Evolutionary conservation across 2,329 filamentous ascomycete genomes (phyloP).

Genomic region (Colletotrichum neosansevieriae): DNA sequence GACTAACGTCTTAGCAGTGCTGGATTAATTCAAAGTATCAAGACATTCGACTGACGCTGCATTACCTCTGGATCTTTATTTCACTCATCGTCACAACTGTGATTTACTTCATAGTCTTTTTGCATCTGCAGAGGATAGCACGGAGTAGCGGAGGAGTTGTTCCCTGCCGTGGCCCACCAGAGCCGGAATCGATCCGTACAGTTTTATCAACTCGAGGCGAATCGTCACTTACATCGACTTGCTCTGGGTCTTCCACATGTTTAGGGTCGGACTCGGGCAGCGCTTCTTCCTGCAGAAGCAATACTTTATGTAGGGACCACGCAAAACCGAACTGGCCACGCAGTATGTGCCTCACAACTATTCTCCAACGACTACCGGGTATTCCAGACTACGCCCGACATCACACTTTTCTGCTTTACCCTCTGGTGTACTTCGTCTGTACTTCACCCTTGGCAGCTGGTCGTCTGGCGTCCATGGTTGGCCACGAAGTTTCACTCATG

Average conservation of each 20-base stretch:
- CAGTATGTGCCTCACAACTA: neutral
- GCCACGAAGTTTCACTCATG: constrained; percentile 59
- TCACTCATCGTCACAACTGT: constrained; percentile 52
- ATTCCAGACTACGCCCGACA: constrained; percentile 51
- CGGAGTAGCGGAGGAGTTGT: constrained; percentile 22
- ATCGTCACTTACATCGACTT: neutral
- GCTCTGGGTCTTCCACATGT: neutral
- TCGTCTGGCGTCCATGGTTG: constrained; percentile 72
- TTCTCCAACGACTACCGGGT: constrained; percentile 13
- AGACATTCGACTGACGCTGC: constrained; percentile 67
- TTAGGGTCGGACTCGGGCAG: neutral
- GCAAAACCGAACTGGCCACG: neutral
- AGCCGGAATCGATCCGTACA: constrained; percentile 40
- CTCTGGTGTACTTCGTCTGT: constrained; percentile 76
- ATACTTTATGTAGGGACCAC: neutral
- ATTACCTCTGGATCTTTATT: constrained; percentile 74
- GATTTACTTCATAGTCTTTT: constrained; percentile 57
- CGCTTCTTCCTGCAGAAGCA: neutral
- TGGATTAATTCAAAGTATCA: constrained; percentile 71
- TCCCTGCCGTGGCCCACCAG: neutral
- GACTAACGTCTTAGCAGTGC: constrained; percentile 57
- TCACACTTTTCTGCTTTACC: constrained; percentile 74
- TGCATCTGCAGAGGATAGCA: constrained; percentile 50
- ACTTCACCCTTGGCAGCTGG: constrained; percentile 75
- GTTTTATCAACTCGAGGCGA: constrained; percentile 41